Evolutionary conservation across 1,139 yeast genomes (phyloP), one percentile per base, ranked within the genome.

Genomic region (Pichia inconspicua): DNA sequence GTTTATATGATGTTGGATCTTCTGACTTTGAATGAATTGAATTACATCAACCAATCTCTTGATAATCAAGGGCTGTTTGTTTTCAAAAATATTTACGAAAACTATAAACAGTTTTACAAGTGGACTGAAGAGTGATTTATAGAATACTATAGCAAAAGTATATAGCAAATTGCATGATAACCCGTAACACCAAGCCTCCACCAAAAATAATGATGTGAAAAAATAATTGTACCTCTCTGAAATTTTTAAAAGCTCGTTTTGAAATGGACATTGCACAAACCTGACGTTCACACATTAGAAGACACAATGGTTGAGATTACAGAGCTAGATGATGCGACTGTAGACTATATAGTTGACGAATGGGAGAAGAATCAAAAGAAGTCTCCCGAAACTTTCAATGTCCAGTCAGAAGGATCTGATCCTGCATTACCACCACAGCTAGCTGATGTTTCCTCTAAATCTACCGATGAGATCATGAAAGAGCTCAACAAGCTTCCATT

Each of bases 401-500:
- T 53, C 82, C 14, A 81, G 80, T 36, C 17, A 9, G 90, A 84
- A 55, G 37, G 37, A 34, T 34, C 37, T 4, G 37, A 34, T 15
- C 95, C 96, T 2, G 80, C 67, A 6, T 68, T 88, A 44, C 96
- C 96, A 0, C 96, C 96, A 0, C 95, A 87, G 63, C 71, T 88
- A 25, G 73, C 84, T 0, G 84, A 82, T 52, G 69, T 77, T 46
- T 75, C 86, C 12, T 72, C 77, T 48, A 84, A 83, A 60, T 66
- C 87, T 3, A 74, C 85, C 0, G 95, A 85, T 50, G 92, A 89
- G 52, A 82, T 89, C 25, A 74, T 87, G 69, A 71, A 72, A 28
- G 96, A 89, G 58, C 70, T 92, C 60, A 89, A 88, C 63, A 74
- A 86, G 58, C 70, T 89, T 63, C 99, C 98, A 15, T 85, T 92